Percentiles rank a stretch among this genome's conserved stretches.
Evolutionary conservation across 164 flowering plant species (phyloP).

Genomic region (Sextonia rubra): DNA sequence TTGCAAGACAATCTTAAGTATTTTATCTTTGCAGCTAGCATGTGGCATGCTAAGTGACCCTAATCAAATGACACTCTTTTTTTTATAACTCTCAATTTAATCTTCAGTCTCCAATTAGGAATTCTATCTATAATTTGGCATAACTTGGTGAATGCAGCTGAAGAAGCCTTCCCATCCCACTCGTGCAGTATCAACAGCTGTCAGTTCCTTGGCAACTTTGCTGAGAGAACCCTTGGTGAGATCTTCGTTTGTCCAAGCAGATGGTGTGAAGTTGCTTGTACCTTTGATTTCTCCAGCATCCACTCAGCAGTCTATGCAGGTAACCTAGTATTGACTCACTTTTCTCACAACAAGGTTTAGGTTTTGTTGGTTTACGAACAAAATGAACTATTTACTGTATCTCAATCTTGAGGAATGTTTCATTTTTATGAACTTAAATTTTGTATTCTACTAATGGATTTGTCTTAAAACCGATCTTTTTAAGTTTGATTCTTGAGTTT

Average conservation of each 20-base stretch:
- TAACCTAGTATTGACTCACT: conserved; percentile 14
- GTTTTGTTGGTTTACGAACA: not conserved
- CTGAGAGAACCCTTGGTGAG: conserved; percentile 82
- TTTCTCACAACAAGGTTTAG: not conserved
- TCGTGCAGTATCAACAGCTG: conserved; percentile 65
- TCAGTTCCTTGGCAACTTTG: conserved; percentile 76
- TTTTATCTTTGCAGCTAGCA: not conserved
- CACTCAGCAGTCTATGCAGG: conserved; percentile 96
- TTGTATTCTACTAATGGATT: not conserved
- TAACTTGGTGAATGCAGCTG: conserved; percentile 42
- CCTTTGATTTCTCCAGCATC: conserved; percentile 92
- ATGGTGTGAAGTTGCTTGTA: conserved; percentile 85
- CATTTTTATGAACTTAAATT: not conserved
- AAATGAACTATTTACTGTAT: not conserved
- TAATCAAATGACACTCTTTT: not conserved
- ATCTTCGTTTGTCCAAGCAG: conserved; percentile 84
- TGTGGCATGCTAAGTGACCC: not conserved
- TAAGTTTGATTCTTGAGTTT: not conserved
- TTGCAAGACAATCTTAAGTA: not conserved
- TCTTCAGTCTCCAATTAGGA: not conserved
- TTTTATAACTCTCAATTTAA: not conserved
- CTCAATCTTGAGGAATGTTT: not conserved
- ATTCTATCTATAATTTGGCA: not conserved
- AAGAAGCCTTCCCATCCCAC: conserved; percentile 84
- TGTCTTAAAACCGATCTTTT: not conserved